Percentiles rank a stretch among this genome's conserved stretches.
Evolutionary conservation across 441 rosid species (phyloP).

Genomic region (Viola pubescens): DNA sequence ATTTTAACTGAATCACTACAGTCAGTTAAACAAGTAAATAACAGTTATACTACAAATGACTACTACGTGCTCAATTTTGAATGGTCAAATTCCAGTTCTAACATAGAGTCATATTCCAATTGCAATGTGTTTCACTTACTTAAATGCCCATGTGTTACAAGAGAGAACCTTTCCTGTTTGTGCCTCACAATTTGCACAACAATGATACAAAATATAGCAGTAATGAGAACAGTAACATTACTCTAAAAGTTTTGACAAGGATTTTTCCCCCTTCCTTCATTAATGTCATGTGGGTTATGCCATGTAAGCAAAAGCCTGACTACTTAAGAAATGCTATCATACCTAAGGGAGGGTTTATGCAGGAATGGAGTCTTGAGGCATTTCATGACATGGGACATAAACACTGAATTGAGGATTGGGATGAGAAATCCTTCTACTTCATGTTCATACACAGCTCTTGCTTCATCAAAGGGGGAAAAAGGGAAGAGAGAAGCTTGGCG

Average conservation of each 20-base stretch:
- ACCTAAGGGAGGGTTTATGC: background rate
- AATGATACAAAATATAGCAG: background rate
- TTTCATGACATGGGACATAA: too few relatives aligned
- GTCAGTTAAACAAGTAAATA: background rate
- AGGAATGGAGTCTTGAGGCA: background rate
- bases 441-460: too few relatives aligned
- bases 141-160: background rate
- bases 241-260: too few relatives aligned
- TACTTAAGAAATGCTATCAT: too few relatives aligned
- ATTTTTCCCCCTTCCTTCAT: too few relatives aligned
- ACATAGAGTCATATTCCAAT: background rate
- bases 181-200: background rate
- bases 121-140: background rate
- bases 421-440: too few relatives aligned
- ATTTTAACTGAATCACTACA: too few relatives aligned
- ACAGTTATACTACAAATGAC: background rate
- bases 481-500: too few relatives aligned
- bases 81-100: background rate
- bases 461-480: too few relatives aligned
- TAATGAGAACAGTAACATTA: background rate
- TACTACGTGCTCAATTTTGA: background rate
- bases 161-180: background rate
- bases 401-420: too few relatives aligned
- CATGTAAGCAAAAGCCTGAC: too few relatives aligned
- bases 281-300: too few relatives aligned